Evolutionary conservation across 208 protist species (phyloP).

Genomic region (Leishmania tarentolae): DNA sequence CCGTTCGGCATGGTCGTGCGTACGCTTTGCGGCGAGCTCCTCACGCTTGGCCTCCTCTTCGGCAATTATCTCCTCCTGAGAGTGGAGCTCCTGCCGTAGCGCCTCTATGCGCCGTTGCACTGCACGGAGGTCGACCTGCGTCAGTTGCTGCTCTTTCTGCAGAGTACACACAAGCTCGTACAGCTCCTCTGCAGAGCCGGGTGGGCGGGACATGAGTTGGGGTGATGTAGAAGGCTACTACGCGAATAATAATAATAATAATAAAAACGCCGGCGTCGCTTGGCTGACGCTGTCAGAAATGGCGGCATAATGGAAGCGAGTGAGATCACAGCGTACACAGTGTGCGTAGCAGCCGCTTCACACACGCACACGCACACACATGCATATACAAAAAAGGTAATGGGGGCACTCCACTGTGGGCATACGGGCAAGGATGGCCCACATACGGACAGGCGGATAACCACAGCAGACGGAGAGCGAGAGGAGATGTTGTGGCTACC

Average conservation of each 20-base stretch:
- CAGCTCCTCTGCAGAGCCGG: conserved; percentile 30
- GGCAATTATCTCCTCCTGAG: conserved; percentile 4
- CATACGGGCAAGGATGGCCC: background rate
- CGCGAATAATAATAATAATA: background rate
- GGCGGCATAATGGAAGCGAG: background rate
- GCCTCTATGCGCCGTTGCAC: conserved; percentile 16
- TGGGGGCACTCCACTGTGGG: background rate
- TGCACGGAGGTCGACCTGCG: conserved; percentile 21
- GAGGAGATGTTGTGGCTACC: background rate
- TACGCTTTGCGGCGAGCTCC: background rate
- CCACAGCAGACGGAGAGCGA: background rate
- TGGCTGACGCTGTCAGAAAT: background rate
- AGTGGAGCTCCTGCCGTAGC: conserved; percentile 5
- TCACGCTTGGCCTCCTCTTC: conserved; percentile 14
- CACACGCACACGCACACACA: background rate
- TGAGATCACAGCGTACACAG: background rate
- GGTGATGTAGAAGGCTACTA: background rate
- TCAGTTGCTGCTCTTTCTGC: conserved; percentile 26
- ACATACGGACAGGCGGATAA: background rate
- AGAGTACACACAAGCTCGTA: conserved; percentile 30
- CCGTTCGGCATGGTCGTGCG: background rate
- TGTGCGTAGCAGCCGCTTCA: background rate
- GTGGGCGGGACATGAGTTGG: background rate
- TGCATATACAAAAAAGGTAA: background rate
- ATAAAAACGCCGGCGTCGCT: background rate